Base-by-base conservation (phyloP, 2,329 filamentous ascomycete species). In the Colletotrichum lini region DNA sequence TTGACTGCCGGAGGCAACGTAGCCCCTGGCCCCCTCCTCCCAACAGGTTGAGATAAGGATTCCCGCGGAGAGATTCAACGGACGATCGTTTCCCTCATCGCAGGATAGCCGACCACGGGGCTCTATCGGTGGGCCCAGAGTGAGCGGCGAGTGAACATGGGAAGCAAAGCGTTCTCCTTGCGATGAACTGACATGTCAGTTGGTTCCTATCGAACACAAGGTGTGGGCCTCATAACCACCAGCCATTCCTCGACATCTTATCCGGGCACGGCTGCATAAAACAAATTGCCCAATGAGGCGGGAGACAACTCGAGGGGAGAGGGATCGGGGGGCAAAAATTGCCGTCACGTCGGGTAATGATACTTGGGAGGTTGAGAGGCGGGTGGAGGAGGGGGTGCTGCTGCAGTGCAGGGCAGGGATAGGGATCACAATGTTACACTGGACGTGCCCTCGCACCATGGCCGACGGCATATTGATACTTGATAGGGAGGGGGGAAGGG, bases 21-120 rank as follows among this genome's bases (percentile, higher is more conserved):
- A 18, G 5, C 54, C 45, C 30, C 7, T 9, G 30, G 26, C 26
- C 26, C 26, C 65, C 58, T 47, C 40, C 42, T 45, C 23, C 30
- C 4, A 2, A 38, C 18, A 9, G 23, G 6, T 58, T 45, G 2
- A 71, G 68, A 71, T 71, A 71, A 71, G 68, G 65, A 58, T 68
- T 59, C 65, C 68, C 58, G 68, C 68, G 57, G 68, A 63, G 65
- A 63, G 13, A 38, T 44, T 38, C 38, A 53, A 52, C n/a, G 13
- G 38, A 40, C 23, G 42, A 65, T 42, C 63, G 49, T 50, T 57
- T 30, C 23, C 58, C 45, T 21, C 30, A 50, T 38, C 45, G 21
- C 50, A 16, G 26, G 57, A 59, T 63, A 68, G 52, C 68, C 58
- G 65, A 63, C 30, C 26, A 42, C 50, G 26, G 45, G 58, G n/a